phyloP scores from a whole-genome alignment of 169 alveolate species.

The Amoebophrya sp. region DNA sequence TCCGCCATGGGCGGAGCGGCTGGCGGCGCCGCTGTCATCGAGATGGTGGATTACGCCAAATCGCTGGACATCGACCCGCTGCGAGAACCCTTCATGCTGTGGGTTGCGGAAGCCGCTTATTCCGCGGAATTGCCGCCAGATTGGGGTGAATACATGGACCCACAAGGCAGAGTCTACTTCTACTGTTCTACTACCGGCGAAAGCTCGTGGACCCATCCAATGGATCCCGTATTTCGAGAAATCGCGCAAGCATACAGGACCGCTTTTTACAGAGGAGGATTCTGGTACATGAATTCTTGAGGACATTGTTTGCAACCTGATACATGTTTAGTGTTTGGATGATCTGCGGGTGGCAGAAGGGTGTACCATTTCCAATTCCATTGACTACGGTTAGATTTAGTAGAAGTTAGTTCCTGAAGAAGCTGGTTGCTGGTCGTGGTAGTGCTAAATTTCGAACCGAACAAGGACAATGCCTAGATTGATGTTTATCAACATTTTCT shows the following conservation, averaged over 20 bases:
- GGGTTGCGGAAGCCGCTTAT: not conserved
- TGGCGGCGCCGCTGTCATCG: not conserved
- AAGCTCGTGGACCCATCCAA: not conserved
- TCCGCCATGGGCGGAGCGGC: not conserved
- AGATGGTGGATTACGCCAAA: not conserved
- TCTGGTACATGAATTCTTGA: too few relatives aligned
- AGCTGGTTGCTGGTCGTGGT: too few relatives aligned
- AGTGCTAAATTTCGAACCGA: too few relatives aligned
- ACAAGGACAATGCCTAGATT: too few relatives aligned
- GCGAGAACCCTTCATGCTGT: not conserved
- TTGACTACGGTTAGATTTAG: too few relatives aligned
- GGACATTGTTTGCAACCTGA: too few relatives aligned
- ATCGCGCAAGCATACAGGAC: not conserved
- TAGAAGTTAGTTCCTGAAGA: too few relatives aligned
- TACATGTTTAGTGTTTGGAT: too few relatives aligned
- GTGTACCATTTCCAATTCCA: too few relatives aligned
- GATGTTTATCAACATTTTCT: too few relatives aligned
- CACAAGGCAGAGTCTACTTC: not conserved
- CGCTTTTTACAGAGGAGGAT: not conserved
- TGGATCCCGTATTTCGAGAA: not conserved
- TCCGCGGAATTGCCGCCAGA: not conserved
- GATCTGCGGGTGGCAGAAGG: too few relatives aligned
- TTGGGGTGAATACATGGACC: conserved; percentile 8
- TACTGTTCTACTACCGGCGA: not conserved
- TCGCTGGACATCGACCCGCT: not conserved